Evolutionary conservation across 441 rosid species (phyloP), one percentile per base, ranked within the genome.

Genomic region (Erysimum pusillum): DNA sequence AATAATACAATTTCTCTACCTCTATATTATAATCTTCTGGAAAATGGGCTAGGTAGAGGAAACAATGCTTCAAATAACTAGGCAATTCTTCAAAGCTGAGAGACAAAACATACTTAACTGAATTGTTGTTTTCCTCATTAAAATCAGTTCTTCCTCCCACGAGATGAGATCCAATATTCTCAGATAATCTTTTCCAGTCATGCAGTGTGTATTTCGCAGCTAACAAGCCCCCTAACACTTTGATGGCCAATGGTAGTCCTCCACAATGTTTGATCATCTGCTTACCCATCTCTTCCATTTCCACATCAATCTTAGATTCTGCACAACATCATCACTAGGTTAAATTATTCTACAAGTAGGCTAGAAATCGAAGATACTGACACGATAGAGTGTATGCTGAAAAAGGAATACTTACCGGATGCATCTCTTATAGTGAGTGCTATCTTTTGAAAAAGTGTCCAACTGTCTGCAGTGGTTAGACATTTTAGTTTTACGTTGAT

Each of bases 381-480:
- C n/a, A n/a, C n/a, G n/a, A n/a, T n/a, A n/a, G n/a, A n/a, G n/a
- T n/a, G n/a, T n/a, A n/a, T n/a, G n/a, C n/a, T n/a, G n/a, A n/a
- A n/a, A n/a, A n/a, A n/a, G n/a, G n/a, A n/a, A n/a, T n/a, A n/a
- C n/a, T n/a, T n/a, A n/a, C n/a, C n/a, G n/a, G n/a, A n/a, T n/a
- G n/a, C n/a, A n/a, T n/a, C n/a, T n/a, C n/a, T n/a, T n/a, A n/a
- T n/a, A n/a, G n/a, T n/a, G n/a, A n/a, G n/a, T n/a, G 4, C 76
- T 57, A 36, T 68, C 39, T 28, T 54, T 3, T 1, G 68, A 6
- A 77, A 63, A 45, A 74, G 32, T n/a, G 59, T 38, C 79, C 77
- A 77, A 18, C 80, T 38, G 61, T 79, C 69, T 12, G 28, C 76
- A n/a, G n/a, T n/a, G n/a, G n/a, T n/a, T n/a, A n/a, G n/a, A n/a